Conservation (phyloP, 768 basidiomycete genomes). For the Daedaleopsis nitida region DNA sequence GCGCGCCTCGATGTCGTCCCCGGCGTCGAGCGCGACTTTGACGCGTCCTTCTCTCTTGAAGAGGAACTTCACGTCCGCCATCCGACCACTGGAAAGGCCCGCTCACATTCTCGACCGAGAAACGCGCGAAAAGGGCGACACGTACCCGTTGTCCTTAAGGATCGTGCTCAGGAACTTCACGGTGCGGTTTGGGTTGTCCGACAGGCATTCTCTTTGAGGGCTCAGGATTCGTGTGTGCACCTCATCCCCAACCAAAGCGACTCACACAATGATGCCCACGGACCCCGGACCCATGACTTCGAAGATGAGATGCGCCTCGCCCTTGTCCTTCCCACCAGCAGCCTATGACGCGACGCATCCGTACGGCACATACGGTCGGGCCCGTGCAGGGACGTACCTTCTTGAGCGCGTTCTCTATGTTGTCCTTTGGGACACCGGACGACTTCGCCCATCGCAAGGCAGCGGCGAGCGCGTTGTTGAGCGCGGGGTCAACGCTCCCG, state of each 20-base stretch:
- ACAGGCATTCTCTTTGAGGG: conserved; percentile 53
- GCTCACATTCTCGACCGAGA: background rate
- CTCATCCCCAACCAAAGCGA: conserved; percentile 5
- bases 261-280: conserved; percentile 69
- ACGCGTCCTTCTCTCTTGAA: conserved; percentile 60
- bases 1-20: conserved; percentile 31
- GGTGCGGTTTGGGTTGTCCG: conserved; percentile 68
- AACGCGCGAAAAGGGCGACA: background rate
- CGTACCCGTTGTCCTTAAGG: conserved; percentile 50
- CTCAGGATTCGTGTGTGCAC: conserved; percentile 28
- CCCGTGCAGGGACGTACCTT: conserved; percentile 41
- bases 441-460: conserved; percentile 59
- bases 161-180: conserved; percentile 57
- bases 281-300: conserved; percentile 61
- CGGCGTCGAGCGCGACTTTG: conserved; percentile 40
- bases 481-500: conserved; percentile 54
- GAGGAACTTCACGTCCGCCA: conserved; percentile 67
- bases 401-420: conserved; percentile 62
- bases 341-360: conserved; percentile 36
- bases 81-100: conserved; percentile 51
- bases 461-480: conserved; percentile 54
- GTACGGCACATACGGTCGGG: background rate
- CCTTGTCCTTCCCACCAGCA: conserved; percentile 49
- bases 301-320: conserved; percentile 51
- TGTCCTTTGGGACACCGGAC: conserved; percentile 66